These are phyloP conservation scores for Astrothelium macrocarpum DNA, from an alignment of 495 filamentous ascomycete genomes.

Conservation along the genomic window DNA sequence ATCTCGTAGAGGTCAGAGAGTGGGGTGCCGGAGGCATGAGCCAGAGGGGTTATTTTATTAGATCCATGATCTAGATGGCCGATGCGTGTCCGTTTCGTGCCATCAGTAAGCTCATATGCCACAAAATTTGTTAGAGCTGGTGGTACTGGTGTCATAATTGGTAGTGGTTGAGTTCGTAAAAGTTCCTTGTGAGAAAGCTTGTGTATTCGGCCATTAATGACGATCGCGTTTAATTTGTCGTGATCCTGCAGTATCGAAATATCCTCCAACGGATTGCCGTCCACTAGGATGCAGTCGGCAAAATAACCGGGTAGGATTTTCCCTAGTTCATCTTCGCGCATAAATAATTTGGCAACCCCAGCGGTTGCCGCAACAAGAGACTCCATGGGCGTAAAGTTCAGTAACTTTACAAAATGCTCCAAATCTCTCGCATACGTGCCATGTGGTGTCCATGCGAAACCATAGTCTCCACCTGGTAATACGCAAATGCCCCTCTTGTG, in stretches of 20 bases:
- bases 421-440: slow-evolving; percentile 44
- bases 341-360: slow-evolving; percentile 40
- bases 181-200: slow-evolving; percentile 36
- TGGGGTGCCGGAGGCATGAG: slow-evolving; percentile 40
- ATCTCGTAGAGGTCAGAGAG: slow-evolving; percentile 42
- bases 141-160: slow-evolving; percentile 10
- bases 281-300: slow-evolving; percentile 40
- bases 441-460: slow-evolving; percentile 45
- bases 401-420: slow-evolving; percentile 41
- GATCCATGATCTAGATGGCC: slow-evolving; percentile 39
- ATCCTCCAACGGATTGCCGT: slow-evolving; percentile 41
- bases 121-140: slow-evolving; percentile 14
- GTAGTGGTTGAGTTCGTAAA: slow-evolving; percentile 19
- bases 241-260: slow-evolving; percentile 41
- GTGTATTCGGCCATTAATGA: slow-evolving; percentile 42
- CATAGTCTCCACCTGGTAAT: slow-evolving; percentile 44
- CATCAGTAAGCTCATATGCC: slow-evolving; percentile 17
- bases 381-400: slow-evolving; percentile 44
- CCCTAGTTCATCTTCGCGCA: slow-evolving; percentile 41
- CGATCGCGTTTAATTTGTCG: slow-evolving; percentile 37
- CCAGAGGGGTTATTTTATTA: slow-evolving; percentile 38
- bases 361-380: slow-evolving; percentile 40
- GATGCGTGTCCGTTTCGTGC: slow-evolving; percentile 23
- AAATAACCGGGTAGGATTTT: slow-evolving; percentile 41
- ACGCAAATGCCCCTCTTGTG: slow-evolving; percentile 39